phyloP scores from a whole-genome alignment of 2,329 filamentous ascomycete species.

The Allantophomopsis cytisporea region DNA sequence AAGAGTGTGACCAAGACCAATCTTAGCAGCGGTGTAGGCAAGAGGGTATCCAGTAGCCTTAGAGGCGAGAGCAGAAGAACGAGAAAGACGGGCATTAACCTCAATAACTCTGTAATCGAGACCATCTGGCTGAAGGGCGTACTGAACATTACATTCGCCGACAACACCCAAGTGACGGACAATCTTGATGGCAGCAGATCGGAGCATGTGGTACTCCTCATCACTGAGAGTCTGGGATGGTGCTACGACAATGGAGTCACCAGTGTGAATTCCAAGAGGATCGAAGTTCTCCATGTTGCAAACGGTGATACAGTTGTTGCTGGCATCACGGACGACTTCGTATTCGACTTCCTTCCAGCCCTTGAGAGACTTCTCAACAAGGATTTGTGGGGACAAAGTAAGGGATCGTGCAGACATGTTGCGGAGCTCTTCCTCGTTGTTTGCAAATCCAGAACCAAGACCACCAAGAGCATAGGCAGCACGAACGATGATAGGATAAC shows the following conservation, averaged over 20 bases:
- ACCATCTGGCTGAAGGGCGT: conserved; percentile 89
- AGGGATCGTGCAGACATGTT: conserved; percentile 88
- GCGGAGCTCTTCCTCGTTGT: conserved; percentile 84
- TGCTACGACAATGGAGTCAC: conserved; percentile 96
- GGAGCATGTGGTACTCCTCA: conserved; percentile 99
- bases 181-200: conserved; percentile 94
- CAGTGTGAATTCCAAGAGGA: conserved; percentile 91
- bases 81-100: conserved; percentile 95
- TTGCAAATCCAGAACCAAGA: conserved; percentile 90
- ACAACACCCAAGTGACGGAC: conserved; percentile 94
- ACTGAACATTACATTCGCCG: conserved; percentile 97
- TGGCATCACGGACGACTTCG: conserved; percentile 90
- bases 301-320: conserved; percentile 98
- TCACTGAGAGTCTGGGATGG: conserved; percentile 94
- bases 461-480: conserved; percentile 94
- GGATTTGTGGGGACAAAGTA: conserved; percentile 86
- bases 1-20: conserved; percentile 87
- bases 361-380: conserved; percentile 97
- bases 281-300: conserved; percentile 99
- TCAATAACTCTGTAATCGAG: conserved; percentile 98
- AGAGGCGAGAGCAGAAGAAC: conserved; percentile 90
- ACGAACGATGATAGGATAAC: conserved; percentile 96
- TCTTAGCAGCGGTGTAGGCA: conserved; percentile 96
- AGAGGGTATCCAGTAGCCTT: conserved; percentile 97
- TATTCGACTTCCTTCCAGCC: conserved; percentile 99